Conservation (phyloP, 345 rosid species). For the Lumnitzera racemosa region DNA sequence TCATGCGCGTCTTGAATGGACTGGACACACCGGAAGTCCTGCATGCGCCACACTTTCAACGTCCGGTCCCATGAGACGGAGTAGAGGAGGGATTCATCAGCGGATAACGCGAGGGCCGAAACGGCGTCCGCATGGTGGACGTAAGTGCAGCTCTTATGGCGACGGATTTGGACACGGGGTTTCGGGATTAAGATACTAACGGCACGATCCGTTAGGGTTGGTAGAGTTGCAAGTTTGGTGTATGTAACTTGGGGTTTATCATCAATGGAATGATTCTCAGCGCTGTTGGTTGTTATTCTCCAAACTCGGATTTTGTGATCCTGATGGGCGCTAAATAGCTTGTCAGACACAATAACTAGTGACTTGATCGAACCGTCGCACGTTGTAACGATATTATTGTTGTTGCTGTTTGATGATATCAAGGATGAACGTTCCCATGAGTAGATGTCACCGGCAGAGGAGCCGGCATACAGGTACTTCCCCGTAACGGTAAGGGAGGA, state of each 20-base stretch:
- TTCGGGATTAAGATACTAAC: slow-evolving; percentile 45
- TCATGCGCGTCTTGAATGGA: slow-evolving; percentile 77
- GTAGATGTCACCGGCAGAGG: slow-evolving; percentile 53
- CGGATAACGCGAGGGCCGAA: slow-evolving; percentile 67
- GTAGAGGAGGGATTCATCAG: slow-evolving; percentile 58
- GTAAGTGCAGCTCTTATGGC: slow-evolving; percentile 82
- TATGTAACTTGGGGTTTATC: slow-evolving; percentile 28
- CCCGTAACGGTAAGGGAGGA: slow-evolving; percentile 59
- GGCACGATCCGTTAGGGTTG: slow-evolving; percentile 73
- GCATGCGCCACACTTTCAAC: slow-evolving; percentile 77
- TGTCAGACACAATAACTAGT: slow-evolving; percentile 51
- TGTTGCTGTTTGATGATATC: slow-evolving; percentile 19
- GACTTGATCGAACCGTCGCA: slow-evolving; percentile 81
- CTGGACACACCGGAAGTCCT: slow-evolving; percentile 75
- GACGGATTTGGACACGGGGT: slow-evolving; percentile 58
- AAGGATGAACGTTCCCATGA: slow-evolving; percentile 43
- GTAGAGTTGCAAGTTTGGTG: slow-evolving; percentile 67
- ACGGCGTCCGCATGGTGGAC: slow-evolving; percentile 81
- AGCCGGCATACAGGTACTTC: slow-evolving; percentile 64
- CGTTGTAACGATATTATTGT: slow-evolving; percentile 21
- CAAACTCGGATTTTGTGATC: slow-evolving; percentile 94
- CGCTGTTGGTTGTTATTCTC: slow-evolving; percentile 46
- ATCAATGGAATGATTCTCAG: slow-evolving; percentile 14
- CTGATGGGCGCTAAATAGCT: slow-evolving; percentile 87
- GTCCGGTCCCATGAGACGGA: slow-evolving; percentile 96